Base-by-base conservation (phyloP, 2,329 filamentous ascomycete species). In the Colletotrichum tanaceti region DNA sequence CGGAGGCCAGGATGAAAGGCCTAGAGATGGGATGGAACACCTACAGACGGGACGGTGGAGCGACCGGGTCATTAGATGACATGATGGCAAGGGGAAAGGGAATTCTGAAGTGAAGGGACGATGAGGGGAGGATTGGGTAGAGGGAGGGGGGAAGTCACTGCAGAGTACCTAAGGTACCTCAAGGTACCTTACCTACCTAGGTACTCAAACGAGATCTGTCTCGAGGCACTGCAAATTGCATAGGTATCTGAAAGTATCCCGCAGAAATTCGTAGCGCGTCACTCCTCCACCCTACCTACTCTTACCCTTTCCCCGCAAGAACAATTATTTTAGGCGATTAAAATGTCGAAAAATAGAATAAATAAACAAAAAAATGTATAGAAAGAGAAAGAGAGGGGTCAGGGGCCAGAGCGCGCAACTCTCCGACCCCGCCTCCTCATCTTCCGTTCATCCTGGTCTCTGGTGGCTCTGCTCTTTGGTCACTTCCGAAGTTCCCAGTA, bases 11-110 rank as follows among this genome's bases (percentile, higher is more conserved):
- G 54, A 53, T 35, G 32, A 28, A n/a, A 44, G 43, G 54, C 41
- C 32, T 9, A 35, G 18, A 52, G 58, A 58, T 63, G 59, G 64
- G 50, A 57, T 41, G 41, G 60, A 54, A 43, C 52, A 47, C 20
- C 16, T 53, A 39, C 9, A 35, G 35, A 46, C 18, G 20, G 49
- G 41, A 46, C 38, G 58, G 43, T 43, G 46, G 38, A 44, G 32
- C 18, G 50, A 35, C 32, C 32, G 32, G 50, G 13, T 20, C 32
- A 53, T 58, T 44, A 52, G 53, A 58, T 39, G 57, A 46, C 28
- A 49, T 46, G 43, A 39, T 6, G 43, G 28, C 41, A 22, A 47
- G 28, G 22, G 32, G 24, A 39, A 9, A 46, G 43, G 28, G 32
- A 46, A 44, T n/a, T 43, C 38, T n/a, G 54, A 6, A 39, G 13